Conservation (phyloP, 108 stramenopile species). For the Skeletonema marinoi region DNA sequence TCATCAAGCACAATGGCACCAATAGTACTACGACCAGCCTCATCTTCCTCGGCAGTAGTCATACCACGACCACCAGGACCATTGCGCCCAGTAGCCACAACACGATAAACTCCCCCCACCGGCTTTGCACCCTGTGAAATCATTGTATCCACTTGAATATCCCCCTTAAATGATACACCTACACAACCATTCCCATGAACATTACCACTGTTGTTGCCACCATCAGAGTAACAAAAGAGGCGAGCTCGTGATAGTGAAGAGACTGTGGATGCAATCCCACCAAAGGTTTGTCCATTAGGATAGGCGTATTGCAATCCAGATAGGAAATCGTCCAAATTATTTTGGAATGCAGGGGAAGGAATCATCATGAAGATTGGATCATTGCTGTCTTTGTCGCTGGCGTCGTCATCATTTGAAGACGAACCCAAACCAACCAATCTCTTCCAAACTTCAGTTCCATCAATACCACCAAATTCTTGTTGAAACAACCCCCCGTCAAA, state of each 20-base stretch:
- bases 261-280: slow-evolving; percentile 84
- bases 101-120: slow-evolving; percentile 82
- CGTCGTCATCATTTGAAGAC: slow-evolving; percentile 7
- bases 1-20: slow-evolving; percentile 79
- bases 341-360: slow-evolving; percentile 77
- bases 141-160: slow-evolving; percentile 68
- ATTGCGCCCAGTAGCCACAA: slow-evolving; percentile 54
- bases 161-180: slow-evolving; percentile 72
- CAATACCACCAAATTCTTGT: slow-evolving; percentile 17
- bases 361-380: slow-evolving; percentile 64
- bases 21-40: slow-evolving; percentile 58
- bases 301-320: slow-evolving; percentile 46
- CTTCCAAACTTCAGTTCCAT: slow-evolving; percentile 28
- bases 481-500: slow-evolving; percentile 38
- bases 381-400: slow-evolving; percentile 22
- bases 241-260: slow-evolving; percentile 68
- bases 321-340: slow-evolving; percentile 72
- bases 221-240: slow-evolving; percentile 61
- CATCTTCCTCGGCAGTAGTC: slow-evolving; percentile 8
- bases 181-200: slow-evolving; percentile 78
- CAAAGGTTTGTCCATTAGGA: slow-evolving; percentile 52
- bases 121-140: slow-evolving; percentile 86
- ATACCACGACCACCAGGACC: not conserved
- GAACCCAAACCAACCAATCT: slow-evolving; percentile 43
- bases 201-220: not conserved